A percentile compares a stretch with the other conserved stretches of the same genome.
phyloP scores from a whole-genome alignment of 1,284 basidiomycete genomes.

The Boletellus deceptivus region DNA sequence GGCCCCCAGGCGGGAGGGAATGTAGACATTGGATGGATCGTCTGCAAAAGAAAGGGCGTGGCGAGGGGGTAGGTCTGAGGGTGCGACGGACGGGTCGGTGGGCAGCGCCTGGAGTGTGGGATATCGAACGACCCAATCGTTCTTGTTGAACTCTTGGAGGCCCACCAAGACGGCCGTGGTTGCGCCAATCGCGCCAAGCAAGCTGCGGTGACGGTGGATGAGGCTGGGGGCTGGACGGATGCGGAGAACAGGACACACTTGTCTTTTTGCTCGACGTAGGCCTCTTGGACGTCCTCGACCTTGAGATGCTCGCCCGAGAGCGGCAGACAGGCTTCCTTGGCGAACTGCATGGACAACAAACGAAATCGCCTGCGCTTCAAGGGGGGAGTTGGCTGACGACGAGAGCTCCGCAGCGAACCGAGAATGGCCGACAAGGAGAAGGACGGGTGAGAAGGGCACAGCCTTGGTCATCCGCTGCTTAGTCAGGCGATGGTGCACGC shows the following conservation, averaged over 20 bases:
- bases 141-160: slow-evolving; percentile 80
- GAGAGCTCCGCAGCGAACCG: slow-evolving; percentile 9
- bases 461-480: slow-evolving; percentile 17
- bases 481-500: slow-evolving; percentile 15
- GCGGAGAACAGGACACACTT: slow-evolving; percentile 43
- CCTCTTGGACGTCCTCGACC: slow-evolving; percentile 70
- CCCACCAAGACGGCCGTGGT: slow-evolving; percentile 71
- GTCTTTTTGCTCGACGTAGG: slow-evolving; percentile 69
- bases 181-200: slow-evolving; percentile 72
- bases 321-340: slow-evolving; percentile 11
- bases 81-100: slow-evolving; percentile 21
- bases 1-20: slow-evolving; percentile 46
- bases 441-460: slow-evolving; percentile 1
- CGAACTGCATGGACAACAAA: slow-evolving; percentile 14
- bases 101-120: slow-evolving; percentile 54
- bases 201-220: slow-evolving; percentile 40
- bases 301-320: slow-evolving; percentile 42
- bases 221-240: neutral
- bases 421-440: neutral
- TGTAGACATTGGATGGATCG: slow-evolving; percentile 63
- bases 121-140: slow-evolving; percentile 86
- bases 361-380: slow-evolving; percentile 6
- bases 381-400: neutral
- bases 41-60: slow-evolving; percentile 82
- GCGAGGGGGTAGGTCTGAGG: slow-evolving; percentile 37